These are phyloP conservation scores for Auriscalpium microsporum DNA, from an alignment of 768 basidiomycete genomes.

Conservation along the genomic window DNA sequence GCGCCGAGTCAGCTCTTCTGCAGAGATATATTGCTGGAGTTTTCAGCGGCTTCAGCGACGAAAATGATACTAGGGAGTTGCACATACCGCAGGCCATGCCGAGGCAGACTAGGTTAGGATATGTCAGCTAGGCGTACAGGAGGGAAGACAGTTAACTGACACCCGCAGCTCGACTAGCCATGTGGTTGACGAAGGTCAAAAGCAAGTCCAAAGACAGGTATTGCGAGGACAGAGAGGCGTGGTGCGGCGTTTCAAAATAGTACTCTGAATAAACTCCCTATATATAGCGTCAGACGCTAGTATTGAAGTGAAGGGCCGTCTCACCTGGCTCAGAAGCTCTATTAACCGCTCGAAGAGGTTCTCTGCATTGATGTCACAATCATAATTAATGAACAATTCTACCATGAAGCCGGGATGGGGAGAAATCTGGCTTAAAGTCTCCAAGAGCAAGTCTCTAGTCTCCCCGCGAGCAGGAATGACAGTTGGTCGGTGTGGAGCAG, in stretches of 20 bases:
- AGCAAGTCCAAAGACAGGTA: conserved; percentile 83
- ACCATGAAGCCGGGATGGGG: conserved; percentile 89
- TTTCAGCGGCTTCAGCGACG: neutral
- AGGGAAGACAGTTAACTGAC: conserved; percentile 24
- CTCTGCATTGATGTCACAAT: conserved; percentile 94
- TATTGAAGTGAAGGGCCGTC: no score
- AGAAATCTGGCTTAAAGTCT: conserved; percentile 75
- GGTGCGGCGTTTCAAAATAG: conserved; percentile 46
- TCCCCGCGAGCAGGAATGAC: conserved; percentile 68
- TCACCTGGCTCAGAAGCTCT: conserved; percentile 81
- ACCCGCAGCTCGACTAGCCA: conserved; percentile 59
- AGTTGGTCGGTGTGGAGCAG: conserved; percentile 29
- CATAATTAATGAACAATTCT: conserved; percentile 92
- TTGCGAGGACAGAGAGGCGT: conserved; percentile 70
- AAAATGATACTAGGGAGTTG: neutral
- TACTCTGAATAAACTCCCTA: conserved; percentile 77
- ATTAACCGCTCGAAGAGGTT: conserved; percentile 88
- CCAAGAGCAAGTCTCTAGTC: conserved; percentile 83
- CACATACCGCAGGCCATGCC: conserved; percentile 57
- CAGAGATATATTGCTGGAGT: conserved; percentile 43
- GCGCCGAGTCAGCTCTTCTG: conserved; percentile 49
- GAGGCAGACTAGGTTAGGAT: conserved; percentile 24
- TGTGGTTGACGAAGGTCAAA: conserved; percentile 78
- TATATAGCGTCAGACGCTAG: neutral
- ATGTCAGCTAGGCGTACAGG: neutral